Evolutionary conservation across 2,329 filamentous ascomycete genomes (phyloP).

Genomic region (Hortaea werneckii): DNA sequence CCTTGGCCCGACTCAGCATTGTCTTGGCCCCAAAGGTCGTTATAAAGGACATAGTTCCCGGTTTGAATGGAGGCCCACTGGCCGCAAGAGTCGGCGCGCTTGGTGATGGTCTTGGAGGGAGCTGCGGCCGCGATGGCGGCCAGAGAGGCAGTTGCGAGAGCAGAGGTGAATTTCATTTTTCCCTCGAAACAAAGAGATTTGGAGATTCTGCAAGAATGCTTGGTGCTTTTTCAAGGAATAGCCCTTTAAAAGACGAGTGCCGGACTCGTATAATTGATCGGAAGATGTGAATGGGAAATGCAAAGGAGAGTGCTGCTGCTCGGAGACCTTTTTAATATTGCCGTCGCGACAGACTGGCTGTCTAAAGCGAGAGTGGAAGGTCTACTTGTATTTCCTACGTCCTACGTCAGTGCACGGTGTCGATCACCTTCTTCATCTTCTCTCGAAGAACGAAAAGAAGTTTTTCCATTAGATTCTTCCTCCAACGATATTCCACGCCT

Average conservation of each 20-base stretch:
- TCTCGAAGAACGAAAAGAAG: no score
- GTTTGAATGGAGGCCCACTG: slow-evolving; percentile 21
- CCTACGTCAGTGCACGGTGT: no score
- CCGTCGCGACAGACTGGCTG: not conserved
- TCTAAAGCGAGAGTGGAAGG: no score
- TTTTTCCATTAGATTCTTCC: no score
- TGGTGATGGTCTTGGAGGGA: slow-evolving; percentile 8
- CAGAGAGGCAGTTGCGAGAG: slow-evolving; percentile 5
- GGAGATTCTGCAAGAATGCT: not conserved
- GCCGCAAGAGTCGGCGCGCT: slow-evolving; percentile 18
- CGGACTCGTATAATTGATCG: not conserved
- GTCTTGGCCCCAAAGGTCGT: slow-evolving; percentile 36
- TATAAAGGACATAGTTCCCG: slow-evolving; percentile 27
- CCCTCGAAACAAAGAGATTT: not conserved
- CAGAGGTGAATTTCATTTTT: slow-evolving; percentile 12
- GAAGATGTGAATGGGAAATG: not conserved
- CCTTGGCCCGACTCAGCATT: slow-evolving; percentile 35
- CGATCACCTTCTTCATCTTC: no score
- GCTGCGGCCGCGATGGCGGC: slow-evolving; percentile 9
- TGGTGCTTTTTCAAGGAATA: not conserved
- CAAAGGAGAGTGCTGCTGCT: not conserved
- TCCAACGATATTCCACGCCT: no score
- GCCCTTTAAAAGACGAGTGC: not conserved
- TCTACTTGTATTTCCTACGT: no score
- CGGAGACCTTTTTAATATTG: not conserved